Conservation (phyloP, 1,139 yeast species). For the Yamadazyma blattariae region DNA sequence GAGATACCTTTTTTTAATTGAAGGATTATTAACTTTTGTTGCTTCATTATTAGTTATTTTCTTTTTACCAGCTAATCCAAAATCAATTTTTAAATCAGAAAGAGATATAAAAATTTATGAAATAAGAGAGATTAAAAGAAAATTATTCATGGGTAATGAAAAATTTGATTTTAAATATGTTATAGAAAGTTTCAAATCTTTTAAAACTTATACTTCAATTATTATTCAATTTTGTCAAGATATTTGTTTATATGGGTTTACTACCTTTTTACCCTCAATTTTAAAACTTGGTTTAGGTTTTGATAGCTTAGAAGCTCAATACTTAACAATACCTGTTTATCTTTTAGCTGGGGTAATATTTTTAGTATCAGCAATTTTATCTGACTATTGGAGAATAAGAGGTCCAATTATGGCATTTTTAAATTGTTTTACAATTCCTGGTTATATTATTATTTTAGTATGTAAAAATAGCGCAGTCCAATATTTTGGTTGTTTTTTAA, state of each 20-base stretch:
- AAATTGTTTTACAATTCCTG: conserved; percentile 32
- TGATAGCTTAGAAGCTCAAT: conserved; percentile 40
- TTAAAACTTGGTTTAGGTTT: conserved; percentile 42
- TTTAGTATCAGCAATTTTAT: conserved; percentile 31
- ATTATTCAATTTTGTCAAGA: conserved; percentile 48
- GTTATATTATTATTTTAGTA: conserved; percentile 35
- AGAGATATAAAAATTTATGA: conserved; percentile 22
- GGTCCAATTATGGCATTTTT: conserved; percentile 18
- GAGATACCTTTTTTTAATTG: conserved; percentile 33
- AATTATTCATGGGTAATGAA: no score
- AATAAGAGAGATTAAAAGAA: no score
- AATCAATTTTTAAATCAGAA: conserved; percentile 18
- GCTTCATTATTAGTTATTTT: conserved; percentile 26
- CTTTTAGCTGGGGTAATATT: conserved; percentile 39
- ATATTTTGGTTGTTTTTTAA: conserved; percentile 46
- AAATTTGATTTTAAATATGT: conserved; percentile 42
- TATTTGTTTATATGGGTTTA: conserved; percentile 44
- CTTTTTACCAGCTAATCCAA: conserved; percentile 19
- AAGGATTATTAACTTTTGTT: conserved; percentile 25
- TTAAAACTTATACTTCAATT: conserved; percentile 36
- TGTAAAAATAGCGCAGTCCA: conserved; percentile 30
- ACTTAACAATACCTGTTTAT: conserved; percentile 50
- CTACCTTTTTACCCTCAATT: conserved; percentile 47
- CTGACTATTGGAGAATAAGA: conserved; percentile 29
- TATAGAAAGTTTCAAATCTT: conserved; percentile 33